Base-by-base conservation (phyloP, 129 eudicot genomes). In the Helianthus annuus region DNA sequence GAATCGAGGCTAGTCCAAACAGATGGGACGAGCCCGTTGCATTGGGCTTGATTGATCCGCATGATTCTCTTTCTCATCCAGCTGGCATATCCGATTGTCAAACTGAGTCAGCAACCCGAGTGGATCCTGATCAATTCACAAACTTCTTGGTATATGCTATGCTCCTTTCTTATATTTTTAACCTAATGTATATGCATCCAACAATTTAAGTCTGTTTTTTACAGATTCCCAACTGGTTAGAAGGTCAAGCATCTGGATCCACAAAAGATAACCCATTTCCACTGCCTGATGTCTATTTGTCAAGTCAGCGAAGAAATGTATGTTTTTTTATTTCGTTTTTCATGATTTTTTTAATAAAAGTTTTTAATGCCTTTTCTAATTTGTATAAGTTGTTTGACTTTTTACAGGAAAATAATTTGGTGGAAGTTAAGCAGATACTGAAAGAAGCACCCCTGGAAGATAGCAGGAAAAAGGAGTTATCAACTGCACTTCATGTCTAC, bases 41-140 rank as follows among this genome's bases (percentile, higher is more conserved):
- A 45, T 84, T 95, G 72, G 99, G 99, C 15, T 71, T 91, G 77
- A 85, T 95, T 53, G 99, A 95, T 75, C 99, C 99, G n/a, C 99
- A 95, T 76, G 99, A 95, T 86, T 95, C 99, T 68, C 76, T 86
- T 68, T 95, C 99, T 69, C 99, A 95, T 83, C 97, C 99, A 34
- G 99, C 96, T 67, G 99, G 99, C 66, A 84, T 85, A 6, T 88
- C 97, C 16, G 99, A 95, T 81, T 88, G 81, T 75, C 99, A 90
- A 84, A 84, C 99, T 14, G 99, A 95, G 84, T 84, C 96, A 62
- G 99, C 99, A 22, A 64, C 82, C 19, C 85, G 78, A 62, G 1
- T 95, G 6, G 99, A 95, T 40, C 99, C 99, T 16, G 96, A 95
- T 81, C 97, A 84, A 48, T 90, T 84, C 54, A 91, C 91, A 17